phyloP scores from a whole-genome alignment of 208 protist genomes.

The Wallacemonas sp. region DNA sequence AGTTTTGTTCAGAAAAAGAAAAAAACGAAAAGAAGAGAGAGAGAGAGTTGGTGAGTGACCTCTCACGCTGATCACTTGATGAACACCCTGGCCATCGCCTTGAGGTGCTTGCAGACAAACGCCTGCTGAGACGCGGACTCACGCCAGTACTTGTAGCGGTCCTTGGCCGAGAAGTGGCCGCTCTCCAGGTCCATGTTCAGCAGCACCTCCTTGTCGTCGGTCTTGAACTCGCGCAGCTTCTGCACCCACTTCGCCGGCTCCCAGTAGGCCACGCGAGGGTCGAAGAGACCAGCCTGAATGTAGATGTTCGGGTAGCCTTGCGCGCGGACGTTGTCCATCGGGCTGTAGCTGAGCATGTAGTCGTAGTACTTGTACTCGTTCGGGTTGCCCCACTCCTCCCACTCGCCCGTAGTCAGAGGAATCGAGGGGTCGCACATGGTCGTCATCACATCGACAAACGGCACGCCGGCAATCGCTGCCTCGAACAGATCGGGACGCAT shows the following conservation, averaged over 20 bases:
- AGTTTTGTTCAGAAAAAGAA: too few relatives aligned
- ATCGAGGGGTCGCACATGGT: constrained; percentile 94
- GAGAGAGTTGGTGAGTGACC: background rate
- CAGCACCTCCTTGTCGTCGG: constrained; percentile 78
- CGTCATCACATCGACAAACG: constrained; percentile 95
- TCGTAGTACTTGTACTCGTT: constrained; percentile 94
- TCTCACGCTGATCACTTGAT: constrained; percentile 28
- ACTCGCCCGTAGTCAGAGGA: constrained; percentile 91
- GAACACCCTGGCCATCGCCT: constrained; percentile 51
- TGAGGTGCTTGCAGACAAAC: constrained; percentile 89
- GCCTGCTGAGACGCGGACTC: constrained; percentile 90
- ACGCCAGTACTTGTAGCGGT: constrained; percentile 89
- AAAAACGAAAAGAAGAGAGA: too few relatives aligned
- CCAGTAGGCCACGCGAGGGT: constrained; percentile 93
- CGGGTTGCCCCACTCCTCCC: constrained; percentile 96
- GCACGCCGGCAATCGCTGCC: constrained; percentile 85
- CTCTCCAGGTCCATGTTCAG: constrained; percentile 91
- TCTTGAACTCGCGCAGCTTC: constrained; percentile 84
- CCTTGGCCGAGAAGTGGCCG: constrained; percentile 90
- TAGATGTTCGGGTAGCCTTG: constrained; percentile 87
- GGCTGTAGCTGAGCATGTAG: constrained; percentile 95
- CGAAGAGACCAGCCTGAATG: constrained; percentile 84
- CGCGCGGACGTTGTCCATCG: constrained; percentile 89
- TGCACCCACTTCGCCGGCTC: constrained; percentile 91
- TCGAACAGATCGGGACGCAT: constrained; percentile 90